Conservation (phyloP, 2,329 filamentous ascomycete species). For the Ascosphaera aggregata region DNA sequence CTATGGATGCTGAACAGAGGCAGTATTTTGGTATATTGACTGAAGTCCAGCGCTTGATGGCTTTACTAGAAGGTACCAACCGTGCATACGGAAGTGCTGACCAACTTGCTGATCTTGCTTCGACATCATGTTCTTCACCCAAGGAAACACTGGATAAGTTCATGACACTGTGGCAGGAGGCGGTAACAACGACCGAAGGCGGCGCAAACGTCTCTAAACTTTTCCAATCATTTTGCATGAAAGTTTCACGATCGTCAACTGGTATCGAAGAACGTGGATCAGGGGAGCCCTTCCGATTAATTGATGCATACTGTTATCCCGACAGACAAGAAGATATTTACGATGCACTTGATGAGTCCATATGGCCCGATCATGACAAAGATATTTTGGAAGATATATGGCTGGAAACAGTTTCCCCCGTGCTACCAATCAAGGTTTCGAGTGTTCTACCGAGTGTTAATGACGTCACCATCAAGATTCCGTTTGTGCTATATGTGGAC, state of each 20-base stretch:
- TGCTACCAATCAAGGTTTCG: constrained; percentile 28
- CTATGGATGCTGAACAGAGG: constrained; percentile 8
- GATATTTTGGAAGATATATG: constrained; percentile 21
- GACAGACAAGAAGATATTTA: constrained; percentile 24
- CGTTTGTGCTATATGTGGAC: constrained; percentile 32
- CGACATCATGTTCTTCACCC: constrained; percentile 4
- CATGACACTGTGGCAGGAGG: constrained; percentile 23
- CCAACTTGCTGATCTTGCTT: constrained; percentile 18
- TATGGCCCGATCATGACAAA: constrained; percentile 23
- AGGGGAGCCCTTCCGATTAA: constrained; percentile 17
- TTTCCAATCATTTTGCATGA: constrained; percentile 24
- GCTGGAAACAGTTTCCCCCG: constrained; percentile 27
- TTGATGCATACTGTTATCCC: constrained; percentile 15
- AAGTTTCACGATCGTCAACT: constrained; percentile 9
- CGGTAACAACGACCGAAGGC: constrained; percentile 20
- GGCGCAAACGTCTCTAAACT: constrained; percentile 19
- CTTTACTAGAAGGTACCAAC: constrained; percentile 33
- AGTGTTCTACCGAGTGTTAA: constrained; percentile 8
- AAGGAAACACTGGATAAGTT: constrained; percentile 13
- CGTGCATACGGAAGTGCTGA: constrained; percentile 35
- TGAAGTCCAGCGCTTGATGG: constrained; percentile 37
- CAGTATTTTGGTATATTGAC: constrained; percentile 24
- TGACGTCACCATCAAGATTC: constrained; percentile 23
- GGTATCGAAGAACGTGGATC: constrained; percentile 10
- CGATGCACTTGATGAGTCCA: constrained; percentile 27